Evolutionary conservation across 495 filamentous ascomycete species (phyloP), one percentile per base, ranked within the genome.

Genomic region (Daldinia decipiens): DNA sequence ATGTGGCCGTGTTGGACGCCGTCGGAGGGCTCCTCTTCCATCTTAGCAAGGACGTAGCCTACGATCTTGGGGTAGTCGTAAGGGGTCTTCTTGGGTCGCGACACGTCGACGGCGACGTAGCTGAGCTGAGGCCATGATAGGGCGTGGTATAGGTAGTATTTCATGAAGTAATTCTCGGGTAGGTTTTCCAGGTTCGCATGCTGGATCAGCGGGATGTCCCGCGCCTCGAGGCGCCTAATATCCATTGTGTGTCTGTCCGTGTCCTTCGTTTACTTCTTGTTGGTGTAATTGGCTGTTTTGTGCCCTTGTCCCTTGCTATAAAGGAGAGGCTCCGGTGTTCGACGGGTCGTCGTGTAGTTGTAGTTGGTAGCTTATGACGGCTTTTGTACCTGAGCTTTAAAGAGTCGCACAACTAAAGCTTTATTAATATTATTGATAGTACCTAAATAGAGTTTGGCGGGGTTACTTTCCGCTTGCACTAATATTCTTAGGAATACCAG

Each of bases 121-220:
- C 91, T 94, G 56, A 98, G 89, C 79, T 98, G 95, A 8, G 95
- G 95, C 95, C 95, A 99, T 57, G 93, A 95, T 59, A 98, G 88
- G 6, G 95, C 95, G 81, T 99, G 95, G 88, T 99, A 99, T 74
- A 99, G 92, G 87, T 99, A 99, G 87, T 99, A 99, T 87, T 99
- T 99, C 82, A 96, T 89, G 81, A 98, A 98, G 87, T 99, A 99
- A 86, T 99, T 99, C 82, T 99, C 95, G 73, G 95, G 95, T 31
- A 99, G 87, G 83, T 99, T 99, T 77, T 97, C 97, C 79, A 98
- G 93, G 84, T 99, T 99, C 72, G 95, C 93, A 81, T 94, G 92
- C 84, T 99, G 95, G 75, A 99, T 95, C 72, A 97, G 90, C 50
- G 93, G 95, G 72, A 97, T 95, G 83, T 95, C 92, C 63, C 88